Evolutionary conservation across 257 asterid genomes (phyloP).

Genomic region (Linaria vulgaris): DNA sequence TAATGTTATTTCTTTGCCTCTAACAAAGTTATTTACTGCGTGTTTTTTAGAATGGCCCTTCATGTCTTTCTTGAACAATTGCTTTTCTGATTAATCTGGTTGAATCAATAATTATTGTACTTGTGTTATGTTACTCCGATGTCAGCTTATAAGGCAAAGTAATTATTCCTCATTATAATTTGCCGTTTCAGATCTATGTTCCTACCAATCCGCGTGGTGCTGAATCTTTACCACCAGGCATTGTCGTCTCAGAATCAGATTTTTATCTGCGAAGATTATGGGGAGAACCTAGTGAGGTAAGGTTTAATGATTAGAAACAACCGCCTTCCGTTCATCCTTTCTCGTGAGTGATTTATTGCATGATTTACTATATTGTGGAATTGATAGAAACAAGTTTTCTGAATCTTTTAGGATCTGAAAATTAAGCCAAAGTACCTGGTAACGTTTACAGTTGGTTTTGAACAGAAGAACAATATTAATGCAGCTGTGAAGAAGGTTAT

Average conservation of each 20-base stretch:
- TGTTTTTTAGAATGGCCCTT: not conserved
- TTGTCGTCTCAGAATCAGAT: constrained; percentile 89
- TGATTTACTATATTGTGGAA: too few relatives aligned
- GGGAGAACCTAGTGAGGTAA: constrained; percentile 99
- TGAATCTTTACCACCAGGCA: constrained; percentile 96
- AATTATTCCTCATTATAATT: not conserved
- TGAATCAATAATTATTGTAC: constrained; percentile 9
- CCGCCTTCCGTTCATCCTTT: not conserved
- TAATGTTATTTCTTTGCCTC: not conserved
- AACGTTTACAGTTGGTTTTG: constrained; percentile 89
- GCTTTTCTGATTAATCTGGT: constrained; percentile 14
- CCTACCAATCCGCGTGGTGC: constrained; percentile 99
- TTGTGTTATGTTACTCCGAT: constrained; percentile 1
- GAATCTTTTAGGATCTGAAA: constrained; percentile 80
- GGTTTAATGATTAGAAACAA: constrained; percentile 18
- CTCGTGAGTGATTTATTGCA: constrained; percentile 1
- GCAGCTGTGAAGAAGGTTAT: constrained; percentile 88
- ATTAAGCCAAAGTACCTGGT: constrained; percentile 88
- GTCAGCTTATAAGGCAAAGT: constrained; percentile 9
- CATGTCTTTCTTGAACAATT: constrained; percentile 8
- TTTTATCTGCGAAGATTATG: constrained; percentile 88
- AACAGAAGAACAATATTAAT: constrained; percentile 68
- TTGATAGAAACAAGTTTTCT: constrained; percentile 15
- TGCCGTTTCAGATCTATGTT: constrained; percentile 63
- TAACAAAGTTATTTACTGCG: not conserved